Base-by-base conservation (phyloP, 1,139 yeast genomes). In the Starmera stellimalicola region DNA sequence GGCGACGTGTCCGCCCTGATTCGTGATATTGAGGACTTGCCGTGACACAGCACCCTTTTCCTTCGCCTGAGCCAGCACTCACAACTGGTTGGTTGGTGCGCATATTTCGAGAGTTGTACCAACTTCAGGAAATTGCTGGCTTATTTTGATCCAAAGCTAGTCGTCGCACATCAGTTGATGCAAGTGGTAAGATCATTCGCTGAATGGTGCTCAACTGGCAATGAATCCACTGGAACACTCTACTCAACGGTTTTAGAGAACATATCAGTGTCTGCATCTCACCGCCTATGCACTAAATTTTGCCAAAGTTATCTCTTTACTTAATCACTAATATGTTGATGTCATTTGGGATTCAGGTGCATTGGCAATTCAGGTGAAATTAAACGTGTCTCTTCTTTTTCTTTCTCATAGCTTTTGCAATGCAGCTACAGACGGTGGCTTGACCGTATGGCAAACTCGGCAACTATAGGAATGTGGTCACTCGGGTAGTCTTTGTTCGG, bases 401-500 rank as follows among this genome's bases (percentile, higher is more conserved):
- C n/a, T n/a, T n/a, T n/a, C n/a, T n/a, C n/a, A n/a, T n/a, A n/a
- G n/a, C n/a, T n/a, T n/a, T n/a, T n/a, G n/a, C n/a, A n/a, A n/a
- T n/a, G n/a, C n/a, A n/a, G n/a, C n/a, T n/a, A n/a, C n/a, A 51
- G 52, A 42, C 44, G 45, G 34, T 37, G 39, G 50, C n/a, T n/a
- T n/a, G n/a, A n/a, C n/a, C 70, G 73, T 55, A 79, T 73, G 48
- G 75, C 78, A 50, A 87, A 77, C 52, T 77, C 78, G 15, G 87
- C 69, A 30, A 84, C 75, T 39, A 88, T 63, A 7, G 95, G 91
- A 45, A 88, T 77, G 58, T 88, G 96, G 58, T 88, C 97, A 31
- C 95, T 83, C 18, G 97, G 96, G 61, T 80, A 83, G 49, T 82
- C 77, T 9, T 80, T 79, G 52, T 84, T 85, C 6, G 98, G 98